phyloP scores from a whole-genome alignment of 208 protist species.

The Polymyxa betae region DNA sequence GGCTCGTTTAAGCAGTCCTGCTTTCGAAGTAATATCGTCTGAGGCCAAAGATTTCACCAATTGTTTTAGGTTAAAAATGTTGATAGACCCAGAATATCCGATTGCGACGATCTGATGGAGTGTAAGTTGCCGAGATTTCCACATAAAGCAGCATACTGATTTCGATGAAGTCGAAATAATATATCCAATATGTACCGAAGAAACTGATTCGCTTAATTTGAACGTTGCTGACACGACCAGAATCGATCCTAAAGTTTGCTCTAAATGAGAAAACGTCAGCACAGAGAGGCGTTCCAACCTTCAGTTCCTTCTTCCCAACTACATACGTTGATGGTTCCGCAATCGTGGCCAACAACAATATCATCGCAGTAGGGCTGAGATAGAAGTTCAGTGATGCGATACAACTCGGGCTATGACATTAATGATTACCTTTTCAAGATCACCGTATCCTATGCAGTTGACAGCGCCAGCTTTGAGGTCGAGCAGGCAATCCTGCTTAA shows the following conservation, averaged over 20 bases:
- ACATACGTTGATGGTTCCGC: constrained; percentile 24
- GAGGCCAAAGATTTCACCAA: background rate
- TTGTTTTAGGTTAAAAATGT: background rate
- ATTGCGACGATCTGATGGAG: background rate
- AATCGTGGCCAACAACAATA: constrained; percentile 35
- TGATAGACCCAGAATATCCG: background rate
- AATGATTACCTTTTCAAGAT: background rate
- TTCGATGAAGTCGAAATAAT: background rate
- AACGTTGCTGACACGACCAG: background rate
- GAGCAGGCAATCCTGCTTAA: background rate
- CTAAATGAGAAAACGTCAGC: background rate
- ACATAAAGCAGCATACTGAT: background rate
- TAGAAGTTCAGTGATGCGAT: background rate
- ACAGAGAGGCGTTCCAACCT: background rate
- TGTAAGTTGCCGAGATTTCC: background rate
- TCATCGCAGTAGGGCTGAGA: background rate
- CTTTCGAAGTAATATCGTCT: background rate
- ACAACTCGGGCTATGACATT: background rate
- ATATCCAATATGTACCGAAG: background rate
- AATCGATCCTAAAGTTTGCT: background rate
- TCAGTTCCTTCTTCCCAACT: background rate
- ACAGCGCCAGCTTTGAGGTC: background rate
- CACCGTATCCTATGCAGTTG: background rate
- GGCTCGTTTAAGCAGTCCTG: background rate
- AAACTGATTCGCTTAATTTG: background rate